Evolutionary conservation across 768 basidiomycete genomes (phyloP).

Genomic region (Stropharia rugosoannulata): DNA sequence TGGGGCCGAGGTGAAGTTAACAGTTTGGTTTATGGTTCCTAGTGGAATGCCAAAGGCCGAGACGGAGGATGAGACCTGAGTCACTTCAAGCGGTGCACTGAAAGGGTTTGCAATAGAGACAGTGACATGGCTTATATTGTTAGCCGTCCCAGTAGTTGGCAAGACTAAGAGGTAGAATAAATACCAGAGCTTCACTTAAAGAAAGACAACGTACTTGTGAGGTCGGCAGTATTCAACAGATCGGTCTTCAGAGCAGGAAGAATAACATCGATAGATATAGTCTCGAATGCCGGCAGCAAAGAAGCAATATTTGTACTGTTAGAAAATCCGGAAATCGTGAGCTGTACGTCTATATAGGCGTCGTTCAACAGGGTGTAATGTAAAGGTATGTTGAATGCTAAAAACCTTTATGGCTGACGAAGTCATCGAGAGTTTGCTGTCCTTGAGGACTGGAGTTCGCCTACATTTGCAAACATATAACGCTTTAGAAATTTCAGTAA

Average conservation of each 20-base stretch:
- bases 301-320: constrained; percentile 61
- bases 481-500: constrained; percentile 2
- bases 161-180: constrained; percentile 42
- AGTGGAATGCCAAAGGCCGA: constrained; percentile 59
- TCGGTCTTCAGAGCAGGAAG: constrained; percentile 61
- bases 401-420: constrained; percentile 59
- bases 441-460: constrained; percentile 63
- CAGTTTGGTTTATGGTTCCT: constrained; percentile 56
- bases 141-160: constrained; percentile 56
- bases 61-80: constrained; percentile 58
- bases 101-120: constrained; percentile 70
- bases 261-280: constrained; percentile 51
- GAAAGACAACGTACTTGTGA: constrained; percentile 40
- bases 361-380: background rate
- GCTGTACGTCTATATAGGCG: constrained; percentile 43
- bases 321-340: constrained; percentile 57
- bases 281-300: constrained; percentile 58
- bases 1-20: constrained; percentile 50
- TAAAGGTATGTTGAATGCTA: background rate
- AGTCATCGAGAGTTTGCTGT: constrained; percentile 62
- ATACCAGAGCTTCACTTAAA: background rate
- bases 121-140: constrained; percentile 65
- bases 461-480: constrained; percentile 25
- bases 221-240: constrained; percentile 53
- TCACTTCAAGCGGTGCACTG: constrained; percentile 56